phyloP scores from a whole-genome alignment of 345 rosid genomes.

The Mercurialis annua region DNA sequence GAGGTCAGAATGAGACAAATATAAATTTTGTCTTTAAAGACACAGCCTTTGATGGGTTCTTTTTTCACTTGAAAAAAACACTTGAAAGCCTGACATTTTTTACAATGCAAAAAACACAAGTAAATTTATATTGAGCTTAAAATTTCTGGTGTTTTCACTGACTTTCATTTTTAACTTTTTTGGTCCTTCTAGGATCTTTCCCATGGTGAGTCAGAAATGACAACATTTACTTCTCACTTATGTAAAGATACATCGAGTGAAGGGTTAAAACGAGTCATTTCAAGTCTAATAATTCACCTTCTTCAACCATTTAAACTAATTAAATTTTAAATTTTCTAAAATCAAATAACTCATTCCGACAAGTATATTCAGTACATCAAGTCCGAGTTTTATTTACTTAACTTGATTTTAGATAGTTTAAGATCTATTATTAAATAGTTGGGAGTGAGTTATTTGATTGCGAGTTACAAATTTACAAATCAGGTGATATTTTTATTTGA shows the following conservation, averaged over 20 bases:
- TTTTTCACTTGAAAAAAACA: not conserved
- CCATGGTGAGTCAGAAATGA: not conserved
- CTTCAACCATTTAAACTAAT: not conserved
- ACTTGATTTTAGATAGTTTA: too few relatives aligned
- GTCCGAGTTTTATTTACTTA: not conserved
- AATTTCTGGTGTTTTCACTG: slow-evolving; percentile 6
- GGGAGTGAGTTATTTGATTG: too few relatives aligned
- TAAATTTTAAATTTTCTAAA: too few relatives aligned
- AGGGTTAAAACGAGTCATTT: too few relatives aligned
- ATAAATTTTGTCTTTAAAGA: slow-evolving; percentile 21
- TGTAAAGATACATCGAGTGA: too few relatives aligned
- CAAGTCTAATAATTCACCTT: too few relatives aligned
- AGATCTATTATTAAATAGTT: too few relatives aligned
- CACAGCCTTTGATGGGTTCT: not conserved
- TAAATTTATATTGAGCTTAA: not conserved
- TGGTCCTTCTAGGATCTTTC: not conserved
- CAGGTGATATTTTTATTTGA: too few relatives aligned
- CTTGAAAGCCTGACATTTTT: not conserved
- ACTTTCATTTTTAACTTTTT: not conserved
- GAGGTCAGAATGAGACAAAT: slow-evolving; percentile 10
- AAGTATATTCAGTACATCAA: not conserved
- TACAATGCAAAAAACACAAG: not conserved
- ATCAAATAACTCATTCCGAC: too few relatives aligned
- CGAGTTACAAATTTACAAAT: too few relatives aligned
- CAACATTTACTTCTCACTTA: too few relatives aligned